Evolutionary conservation across 2,329 filamentous ascomycete species (phyloP), one percentile per base, ranked within the genome.

Genomic region (Coccinonectria pachysandricola): DNA sequence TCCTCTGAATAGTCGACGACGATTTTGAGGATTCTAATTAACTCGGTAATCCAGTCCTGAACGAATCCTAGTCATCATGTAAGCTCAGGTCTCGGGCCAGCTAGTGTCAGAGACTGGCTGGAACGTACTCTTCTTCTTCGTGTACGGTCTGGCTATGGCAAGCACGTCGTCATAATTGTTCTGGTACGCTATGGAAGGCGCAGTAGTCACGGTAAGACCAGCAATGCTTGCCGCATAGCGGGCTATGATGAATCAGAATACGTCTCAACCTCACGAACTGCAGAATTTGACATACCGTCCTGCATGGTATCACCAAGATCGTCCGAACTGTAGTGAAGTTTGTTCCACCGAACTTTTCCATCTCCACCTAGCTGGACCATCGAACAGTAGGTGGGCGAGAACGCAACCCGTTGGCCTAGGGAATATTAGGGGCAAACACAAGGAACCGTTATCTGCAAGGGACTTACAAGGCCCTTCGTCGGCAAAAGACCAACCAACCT

Each of bases 1-100:
- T 93, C 83, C 24, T 82, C 71, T 0, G 84, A 80, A 47, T 87
- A 92, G 55, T 96, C 88, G 24, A 87, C 72, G 25, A 77, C 74
- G 15, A 83, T 65, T 36, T 77, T 79, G 26, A 87, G 60, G 31
- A 81, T 72, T 20, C 71, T 66, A 27, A 83, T 75, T 8, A 86
- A 60, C 37, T 82, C 76, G 20, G 62, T 65, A 27, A 82, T 59
- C 62, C 77, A 75, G 31, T 75, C 64, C 21, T 65, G 62, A 27
- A 73, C 60, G 37, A 80, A 74, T 26, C 67, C 71, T 76, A 23
- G 6, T 19, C n/a, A n/a, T 6, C 4, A 6, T 26, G 23, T 54
- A 19, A 52, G 42, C 28, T 13, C n/a, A n/a, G n/a, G n/a, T n/a
- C n/a, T n/a, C n/a, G n/a, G n/a, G n/a, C n/a, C n/a, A n/a, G n/a